Percentiles rank a stretch among this genome's conserved stretches.
phyloP scores from a whole-genome alignment of 441 rosid species.

The Syzygium malaccense region DNA sequence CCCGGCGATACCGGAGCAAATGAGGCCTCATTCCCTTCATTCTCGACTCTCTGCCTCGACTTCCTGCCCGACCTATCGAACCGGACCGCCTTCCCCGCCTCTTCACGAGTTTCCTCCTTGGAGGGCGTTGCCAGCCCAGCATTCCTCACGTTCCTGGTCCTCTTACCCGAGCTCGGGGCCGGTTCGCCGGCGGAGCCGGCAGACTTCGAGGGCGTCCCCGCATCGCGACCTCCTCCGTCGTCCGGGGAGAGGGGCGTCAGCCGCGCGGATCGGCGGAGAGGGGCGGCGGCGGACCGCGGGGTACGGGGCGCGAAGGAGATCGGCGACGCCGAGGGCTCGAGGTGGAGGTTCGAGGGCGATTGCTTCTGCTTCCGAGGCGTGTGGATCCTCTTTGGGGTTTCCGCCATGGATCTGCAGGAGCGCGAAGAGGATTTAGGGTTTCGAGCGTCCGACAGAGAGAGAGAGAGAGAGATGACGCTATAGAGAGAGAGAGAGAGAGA shows the following conservation, averaged over 20 bases:
- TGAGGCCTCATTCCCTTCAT: constrained; percentile 9
- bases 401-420: constrained; percentile 31
- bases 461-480: background rate
- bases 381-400: constrained; percentile 28
- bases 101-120: background rate
- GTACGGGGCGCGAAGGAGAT: constrained; percentile 44
- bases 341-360: constrained; percentile 1
- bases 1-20: constrained; percentile 55
- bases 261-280: constrained; percentile 66
- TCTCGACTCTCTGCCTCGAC: constrained; percentile 8
- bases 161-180: background rate
- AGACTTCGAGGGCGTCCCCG: constrained; percentile 15
- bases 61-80: background rate
- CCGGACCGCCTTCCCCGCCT: background rate
- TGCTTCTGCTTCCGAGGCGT: constrained; percentile 13
- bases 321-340: constrained; percentile 21
- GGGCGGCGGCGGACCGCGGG: constrained; percentile 25
- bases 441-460: constrained; percentile 15
- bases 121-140: background rate
- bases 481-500: background rate
- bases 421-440: background rate
- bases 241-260: constrained; percentile 20
- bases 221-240: background rate
- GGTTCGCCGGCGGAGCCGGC: background rate
- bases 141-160: background rate